phyloP scores from a whole-genome alignment of 805 yeast species.

The Ogataea polymorpha region DNA sequence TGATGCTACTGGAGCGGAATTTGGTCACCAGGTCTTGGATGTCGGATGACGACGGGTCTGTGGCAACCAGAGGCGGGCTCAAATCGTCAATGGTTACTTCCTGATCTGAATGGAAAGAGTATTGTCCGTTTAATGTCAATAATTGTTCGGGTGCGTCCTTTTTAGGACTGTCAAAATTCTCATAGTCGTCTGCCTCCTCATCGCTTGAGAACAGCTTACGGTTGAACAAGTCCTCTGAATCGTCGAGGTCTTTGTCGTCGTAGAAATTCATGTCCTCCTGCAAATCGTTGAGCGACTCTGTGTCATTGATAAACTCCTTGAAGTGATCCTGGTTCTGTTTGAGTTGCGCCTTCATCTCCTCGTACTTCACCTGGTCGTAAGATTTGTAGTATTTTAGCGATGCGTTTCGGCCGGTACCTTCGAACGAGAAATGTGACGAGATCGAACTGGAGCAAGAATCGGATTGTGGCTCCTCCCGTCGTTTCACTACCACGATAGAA shows the following conservation, averaged over 20 bases:
- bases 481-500: conserved; percentile 23
- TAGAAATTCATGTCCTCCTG: conserved; percentile 33
- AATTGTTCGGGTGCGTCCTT: conserved; percentile 3
- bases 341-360: conserved; percentile 18
- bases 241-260: conserved; percentile 34
- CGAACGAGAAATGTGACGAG: conserved; percentile 36
- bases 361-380: conserved; percentile 29
- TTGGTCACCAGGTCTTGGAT: conserved; percentile 2
- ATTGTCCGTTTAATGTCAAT: conserved; percentile 1
- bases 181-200: conserved; percentile 17
- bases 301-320: conserved; percentile 26
- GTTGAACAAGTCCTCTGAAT: conserved; percentile 38
- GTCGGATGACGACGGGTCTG: conserved; percentile 13
- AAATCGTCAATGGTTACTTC: conserved; percentile 14
- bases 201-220: conserved; percentile 35
- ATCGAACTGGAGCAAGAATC: conserved; percentile 16
- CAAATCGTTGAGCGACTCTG: conserved; percentile 26
- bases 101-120: conserved; percentile 15
- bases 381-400: conserved; percentile 38
- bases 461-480: conserved; percentile 3
- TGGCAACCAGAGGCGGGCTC: conserved; percentile 14
- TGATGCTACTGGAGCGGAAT: conserved; percentile 12
- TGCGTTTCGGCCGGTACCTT: conserved; percentile 34
- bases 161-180: conserved; percentile 8
- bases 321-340: conserved; percentile 18